phyloP scores from a whole-genome alignment of 768 basidiomycete genomes.

The Boletus vinaceobasis region DNA sequence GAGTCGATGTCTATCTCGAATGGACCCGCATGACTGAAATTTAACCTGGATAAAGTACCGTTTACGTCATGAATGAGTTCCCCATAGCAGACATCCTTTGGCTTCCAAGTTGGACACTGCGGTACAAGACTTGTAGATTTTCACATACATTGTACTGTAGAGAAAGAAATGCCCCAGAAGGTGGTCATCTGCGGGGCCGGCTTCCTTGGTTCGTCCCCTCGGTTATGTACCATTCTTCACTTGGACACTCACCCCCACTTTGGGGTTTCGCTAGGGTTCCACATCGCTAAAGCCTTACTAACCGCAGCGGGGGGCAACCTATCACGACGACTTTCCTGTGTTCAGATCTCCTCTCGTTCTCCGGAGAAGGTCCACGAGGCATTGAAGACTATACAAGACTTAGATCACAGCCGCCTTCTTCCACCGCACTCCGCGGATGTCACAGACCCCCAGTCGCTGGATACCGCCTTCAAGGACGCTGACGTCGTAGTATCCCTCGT shows the following conservation, averaged over 20 bases:
- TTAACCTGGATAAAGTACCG: background rate
- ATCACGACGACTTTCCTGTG: conserved; percentile 14
- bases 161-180: conserved; percentile 29
- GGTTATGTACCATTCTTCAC: conserved; percentile 1
- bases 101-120: background rate
- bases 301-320: conserved; percentile 25
- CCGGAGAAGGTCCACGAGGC: conserved; percentile 42
- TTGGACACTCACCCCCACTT: background rate
- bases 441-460: conserved; percentile 44
- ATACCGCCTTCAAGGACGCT: conserved; percentile 51
- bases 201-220: conserved; percentile 52
- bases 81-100: background rate
- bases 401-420: conserved; percentile 36
- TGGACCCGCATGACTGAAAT: background rate
- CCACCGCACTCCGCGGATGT: conserved; percentile 51
- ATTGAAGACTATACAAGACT: conserved; percentile 30
- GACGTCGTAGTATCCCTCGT: conserved; percentile 64
- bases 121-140: background rate
- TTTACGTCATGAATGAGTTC: conserved; percentile 11
- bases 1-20: background rate
- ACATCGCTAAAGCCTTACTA: conserved; percentile 55
- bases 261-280: conserved; percentile 42
- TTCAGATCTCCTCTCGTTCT: conserved; percentile 60
- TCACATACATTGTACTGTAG: background rate
- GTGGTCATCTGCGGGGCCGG: conserved; percentile 54